phyloP scores from a whole-genome alignment of 495 filamentous ascomycete genomes.

The Hamigera avellanea region DNA sequence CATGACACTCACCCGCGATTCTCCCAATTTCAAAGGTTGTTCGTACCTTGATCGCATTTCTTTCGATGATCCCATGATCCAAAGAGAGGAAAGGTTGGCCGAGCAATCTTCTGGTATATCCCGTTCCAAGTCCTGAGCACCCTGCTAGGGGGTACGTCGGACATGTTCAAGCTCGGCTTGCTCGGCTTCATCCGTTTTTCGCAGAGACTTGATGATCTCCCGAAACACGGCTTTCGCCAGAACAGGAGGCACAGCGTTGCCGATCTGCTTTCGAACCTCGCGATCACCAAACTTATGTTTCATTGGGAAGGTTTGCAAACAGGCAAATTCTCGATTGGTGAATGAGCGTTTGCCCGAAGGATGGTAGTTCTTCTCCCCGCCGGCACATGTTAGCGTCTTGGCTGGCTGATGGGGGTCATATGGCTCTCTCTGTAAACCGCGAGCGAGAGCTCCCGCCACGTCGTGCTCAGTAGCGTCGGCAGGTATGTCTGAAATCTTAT shows the following conservation, averaged over 20 bases:
- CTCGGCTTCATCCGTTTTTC: slow-evolving; percentile 37
- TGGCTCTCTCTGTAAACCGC: slow-evolving; percentile 6
- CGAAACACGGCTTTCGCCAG: slow-evolving; percentile 48
- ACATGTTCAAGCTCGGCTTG: neutral
- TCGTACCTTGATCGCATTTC: too few relatives aligned
- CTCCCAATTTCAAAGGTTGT: too few relatives aligned
- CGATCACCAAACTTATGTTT: slow-evolving; percentile 44
- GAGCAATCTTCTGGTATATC: too few relatives aligned
- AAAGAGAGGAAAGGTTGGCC: too few relatives aligned
- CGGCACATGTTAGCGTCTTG: slow-evolving; percentile 56
- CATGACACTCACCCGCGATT: too few relatives aligned
- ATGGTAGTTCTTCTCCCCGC: slow-evolving; percentile 56
- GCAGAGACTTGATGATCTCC: slow-evolving; percentile 44
- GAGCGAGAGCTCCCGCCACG: slow-evolving; percentile 13
- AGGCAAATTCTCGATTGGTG: slow-evolving; percentile 62
- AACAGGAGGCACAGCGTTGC: slow-evolving; percentile 72
- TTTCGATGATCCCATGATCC: too few relatives aligned
- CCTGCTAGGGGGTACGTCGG: too few relatives aligned
- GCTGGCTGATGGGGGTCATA: slow-evolving; percentile 41
- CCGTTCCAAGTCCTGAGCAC: too few relatives aligned
- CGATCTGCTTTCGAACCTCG: slow-evolving; percentile 58
- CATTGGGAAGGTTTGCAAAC: slow-evolving; percentile 63
- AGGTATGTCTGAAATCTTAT: slow-evolving; percentile 35
- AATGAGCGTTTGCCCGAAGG: slow-evolving; percentile 55
- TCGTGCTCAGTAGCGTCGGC: slow-evolving; percentile 33